Base-by-base conservation (phyloP, 2,329 filamentous ascomycete species). In the Dothistroma septosporum region DNA sequence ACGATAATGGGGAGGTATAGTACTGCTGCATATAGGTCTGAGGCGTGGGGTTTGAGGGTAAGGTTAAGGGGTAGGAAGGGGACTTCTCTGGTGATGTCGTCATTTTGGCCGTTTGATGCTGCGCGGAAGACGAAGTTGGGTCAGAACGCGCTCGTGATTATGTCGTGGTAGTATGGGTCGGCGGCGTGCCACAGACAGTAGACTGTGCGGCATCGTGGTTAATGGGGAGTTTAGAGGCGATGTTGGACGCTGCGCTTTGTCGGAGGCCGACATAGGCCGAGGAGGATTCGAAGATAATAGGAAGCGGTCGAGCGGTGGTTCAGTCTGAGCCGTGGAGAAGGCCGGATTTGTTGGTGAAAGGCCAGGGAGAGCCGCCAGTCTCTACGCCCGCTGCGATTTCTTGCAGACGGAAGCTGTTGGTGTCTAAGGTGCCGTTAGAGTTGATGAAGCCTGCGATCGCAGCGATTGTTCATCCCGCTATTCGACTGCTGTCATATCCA, bases 341-440 rank as follows among this genome's bases (percentile, higher is more conserved):
- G 44, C 60, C 41, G 14, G 58, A 22, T 24, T 46, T 57, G 24
- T 33, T 44, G 14, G 32, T 60, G 35, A 44, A 44, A 10, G n/a
- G 16, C n/a, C 46, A 55, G 9, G 53, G 53, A 0, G 77, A 79
- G 12, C 61, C 70, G 1, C 78, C 78, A n/a, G 68, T 66, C 5
- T 76, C 68, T 19, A 79, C 76, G 1, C 73, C 74, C 21, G 81
- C 74, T n/a, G 68, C 65, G 37, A 81, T 76, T 54, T 80, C 78
- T 11, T 72, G 67, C 7, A 81, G 60, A 7, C 64, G 55, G 10
- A 70, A 57, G 2, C 47, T 49, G 35, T 44, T 55, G 9, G 53
- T 21, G 21, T 47, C 53, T 1, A 58, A 58, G 2, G 59, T 41
- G 14, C 50, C 50, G 8, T 53, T 35, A 5, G 50, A 53, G 28